Evolutionary conservation across 2,329 filamentous ascomycete genomes (phyloP).

Genomic region (Tricladium varicosporioides): DNA sequence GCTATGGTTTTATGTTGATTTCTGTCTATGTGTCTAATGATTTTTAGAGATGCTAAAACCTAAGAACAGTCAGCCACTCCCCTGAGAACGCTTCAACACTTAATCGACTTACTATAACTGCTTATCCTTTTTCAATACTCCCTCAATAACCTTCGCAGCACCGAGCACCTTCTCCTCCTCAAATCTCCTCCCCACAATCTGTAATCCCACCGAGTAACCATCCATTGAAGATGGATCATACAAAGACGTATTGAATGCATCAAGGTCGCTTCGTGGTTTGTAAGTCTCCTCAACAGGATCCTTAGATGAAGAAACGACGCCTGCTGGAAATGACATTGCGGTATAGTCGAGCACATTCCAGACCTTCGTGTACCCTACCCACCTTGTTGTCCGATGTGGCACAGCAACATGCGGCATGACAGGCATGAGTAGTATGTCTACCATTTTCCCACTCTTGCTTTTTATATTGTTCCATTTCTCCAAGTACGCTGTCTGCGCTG

Average conservation of each 20-base stretch:
- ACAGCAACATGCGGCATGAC: slow-evolving; percentile 60
- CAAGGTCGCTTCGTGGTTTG: slow-evolving; percentile 47
- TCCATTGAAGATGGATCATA: slow-evolving; percentile 41
- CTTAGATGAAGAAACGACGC: no score
- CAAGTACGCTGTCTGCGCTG: slow-evolving; percentile 31
- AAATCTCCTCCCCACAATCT: slow-evolving; percentile 48
- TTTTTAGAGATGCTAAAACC: no score
- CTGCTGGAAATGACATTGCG: slow-evolving; percentile 50
- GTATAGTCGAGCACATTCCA: slow-evolving; percentile 62
- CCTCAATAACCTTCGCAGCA: slow-evolving; percentile 22
- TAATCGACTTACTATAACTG: no score
- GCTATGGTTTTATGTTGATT: no score
- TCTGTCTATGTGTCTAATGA: no score
- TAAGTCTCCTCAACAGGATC: slow-evolving; percentile 32
- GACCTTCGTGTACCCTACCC: slow-evolving; percentile 55
- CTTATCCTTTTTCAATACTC: slow-evolving; percentile 18
- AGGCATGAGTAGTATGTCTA: slow-evolving; percentile 29
- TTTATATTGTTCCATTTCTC: slow-evolving; percentile 31
- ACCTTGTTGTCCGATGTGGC: slow-evolving; percentile 39
- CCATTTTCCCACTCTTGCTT: slow-evolving; percentile 24
- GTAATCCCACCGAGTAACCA: slow-evolving; percentile 48
- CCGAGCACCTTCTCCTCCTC: slow-evolving; percentile 54
- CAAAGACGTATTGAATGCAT: slow-evolving; percentile 52
- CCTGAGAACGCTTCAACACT: no score
- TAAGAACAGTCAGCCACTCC: no score